Conservation (phyloP, 139 green algal species). For the Chlorella sorokiniana region DNA sequence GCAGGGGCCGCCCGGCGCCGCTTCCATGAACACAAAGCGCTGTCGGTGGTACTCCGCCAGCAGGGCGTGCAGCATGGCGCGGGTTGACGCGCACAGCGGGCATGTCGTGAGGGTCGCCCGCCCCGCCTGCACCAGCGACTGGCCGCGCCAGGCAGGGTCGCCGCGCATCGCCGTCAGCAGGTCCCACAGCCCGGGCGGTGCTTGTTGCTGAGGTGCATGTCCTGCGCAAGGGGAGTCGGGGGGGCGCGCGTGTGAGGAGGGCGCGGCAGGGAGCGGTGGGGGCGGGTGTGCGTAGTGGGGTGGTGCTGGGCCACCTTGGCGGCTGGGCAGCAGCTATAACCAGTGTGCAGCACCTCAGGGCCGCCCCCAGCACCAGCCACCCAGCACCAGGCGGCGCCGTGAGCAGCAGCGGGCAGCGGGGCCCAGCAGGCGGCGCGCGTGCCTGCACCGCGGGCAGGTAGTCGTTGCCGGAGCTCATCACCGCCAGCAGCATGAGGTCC, state of each 20-base stretch:
- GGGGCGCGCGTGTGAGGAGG: too few relatives aligned
- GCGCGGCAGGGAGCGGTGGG: background rate
- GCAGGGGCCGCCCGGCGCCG: background rate
- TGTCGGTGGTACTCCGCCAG: slow-evolving; percentile 33
- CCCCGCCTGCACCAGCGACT: slow-evolving; percentile 31
- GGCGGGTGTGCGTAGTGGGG: background rate
- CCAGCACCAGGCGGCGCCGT: background rate
- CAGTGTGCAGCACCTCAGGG: too few relatives aligned
- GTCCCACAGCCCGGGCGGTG: slow-evolving; percentile 47
- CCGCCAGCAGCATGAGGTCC: slow-evolving; percentile 70
- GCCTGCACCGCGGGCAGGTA: slow-evolving; percentile 70
- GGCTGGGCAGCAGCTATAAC: background rate
- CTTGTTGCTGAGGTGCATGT: slow-evolving; percentile 38
- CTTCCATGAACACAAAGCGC: slow-evolving; percentile 13
- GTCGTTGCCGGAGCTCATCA: slow-evolving; percentile 77
- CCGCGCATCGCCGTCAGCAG: slow-evolving; percentile 46
- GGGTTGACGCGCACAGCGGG: slow-evolving; percentile 24
- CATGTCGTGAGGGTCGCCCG: background rate
- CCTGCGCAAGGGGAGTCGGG: background rate
- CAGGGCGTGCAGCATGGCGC: slow-evolving; percentile 30
- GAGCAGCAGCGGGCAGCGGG: background rate
- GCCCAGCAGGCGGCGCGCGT: background rate
- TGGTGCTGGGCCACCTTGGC: background rate
- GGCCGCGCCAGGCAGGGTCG: slow-evolving; percentile 28
- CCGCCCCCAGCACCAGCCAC: too few relatives aligned